Conservation (phyloP, 768 basidiomycete species). For the Arthromyces matolae region DNA sequence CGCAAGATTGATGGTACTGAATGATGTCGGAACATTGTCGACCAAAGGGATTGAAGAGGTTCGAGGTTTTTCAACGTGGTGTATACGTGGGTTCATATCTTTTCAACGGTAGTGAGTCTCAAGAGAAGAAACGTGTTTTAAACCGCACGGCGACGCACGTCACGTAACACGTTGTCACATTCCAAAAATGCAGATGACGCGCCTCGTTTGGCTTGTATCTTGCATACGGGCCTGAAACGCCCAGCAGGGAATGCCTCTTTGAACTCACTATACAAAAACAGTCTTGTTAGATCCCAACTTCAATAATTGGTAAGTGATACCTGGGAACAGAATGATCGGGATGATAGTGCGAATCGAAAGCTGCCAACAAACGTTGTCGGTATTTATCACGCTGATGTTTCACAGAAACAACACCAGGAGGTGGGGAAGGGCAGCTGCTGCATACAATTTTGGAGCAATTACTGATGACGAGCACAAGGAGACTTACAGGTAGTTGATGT, state of each 20-base stretch:
- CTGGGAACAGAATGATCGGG: conserved; percentile 84
- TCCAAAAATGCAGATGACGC: conserved; percentile 71
- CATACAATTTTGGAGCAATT: no score
- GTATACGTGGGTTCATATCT: no score
- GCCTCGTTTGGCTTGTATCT: conserved; percentile 82
- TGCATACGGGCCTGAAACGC: conserved; percentile 86
- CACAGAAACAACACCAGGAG: conserved; percentile 65
- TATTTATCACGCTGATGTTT: conserved; percentile 83
- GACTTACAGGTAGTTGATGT: no score
- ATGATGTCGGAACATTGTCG: no score
- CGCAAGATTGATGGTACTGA: no score
- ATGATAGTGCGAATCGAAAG: conserved; percentile 84
- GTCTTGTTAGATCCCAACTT: conserved; percentile 7
- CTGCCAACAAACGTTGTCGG: conserved; percentile 65
- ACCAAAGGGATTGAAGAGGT: no score
- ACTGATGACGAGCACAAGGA: no score
- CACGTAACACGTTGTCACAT: no score
- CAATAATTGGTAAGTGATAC: conserved; percentile 28
- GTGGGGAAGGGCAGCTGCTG: conserved; percentile 77
- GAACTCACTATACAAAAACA: conserved; percentile 65
- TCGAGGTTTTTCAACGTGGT: no score
- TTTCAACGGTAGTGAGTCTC: no score
- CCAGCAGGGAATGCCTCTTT: conserved; percentile 94
- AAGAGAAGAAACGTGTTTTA: no score
- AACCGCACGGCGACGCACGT: no score